Evolutionary conservation across 2,329 filamentous ascomycete genomes (phyloP).

Genomic region (Paramyrothecium roridum): DNA sequence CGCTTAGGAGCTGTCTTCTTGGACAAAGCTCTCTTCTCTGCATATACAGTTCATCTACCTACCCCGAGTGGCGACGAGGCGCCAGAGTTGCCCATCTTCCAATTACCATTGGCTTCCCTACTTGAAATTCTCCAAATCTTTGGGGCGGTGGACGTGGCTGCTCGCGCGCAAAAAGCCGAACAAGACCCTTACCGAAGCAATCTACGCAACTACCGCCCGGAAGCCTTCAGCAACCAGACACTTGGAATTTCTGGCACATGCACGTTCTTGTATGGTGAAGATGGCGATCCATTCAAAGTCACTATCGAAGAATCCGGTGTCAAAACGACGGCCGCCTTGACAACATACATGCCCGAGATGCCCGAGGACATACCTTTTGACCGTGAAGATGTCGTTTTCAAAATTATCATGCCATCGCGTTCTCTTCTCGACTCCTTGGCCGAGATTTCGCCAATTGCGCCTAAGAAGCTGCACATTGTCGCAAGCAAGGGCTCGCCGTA

Average conservation of each 20-base stretch:
- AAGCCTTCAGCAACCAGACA: constrained; percentile 80
- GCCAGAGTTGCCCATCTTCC: constrained; percentile 64
- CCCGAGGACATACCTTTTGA: constrained; percentile 86
- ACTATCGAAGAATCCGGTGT: constrained; percentile 83
- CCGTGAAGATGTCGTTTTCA: constrained; percentile 75
- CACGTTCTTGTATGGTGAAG: constrained; percentile 71
- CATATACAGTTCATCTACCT: constrained; percentile 66
- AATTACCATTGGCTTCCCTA: constrained; percentile 81
- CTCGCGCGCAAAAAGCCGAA: constrained; percentile 55
- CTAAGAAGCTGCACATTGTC: constrained; percentile 66
- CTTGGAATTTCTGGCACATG: constrained; percentile 84
- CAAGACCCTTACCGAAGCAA: constrained; percentile 60
- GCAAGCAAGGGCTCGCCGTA: constrained; percentile 64
- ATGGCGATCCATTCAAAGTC: constrained; percentile 78
- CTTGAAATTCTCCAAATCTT: constrained; percentile 96
- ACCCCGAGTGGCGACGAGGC: constrained; percentile 32
- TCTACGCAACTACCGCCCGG: constrained; percentile 58
- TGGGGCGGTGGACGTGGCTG: constrained; percentile 70
- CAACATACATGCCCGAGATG: constrained; percentile 76
- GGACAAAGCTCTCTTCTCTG: constrained; percentile 84
- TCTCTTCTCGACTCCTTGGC: constrained; percentile 70
- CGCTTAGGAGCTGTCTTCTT: constrained; percentile 64
- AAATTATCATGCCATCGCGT: constrained; percentile 86
- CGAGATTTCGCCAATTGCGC: constrained; percentile 69
- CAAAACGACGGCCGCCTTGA: constrained; percentile 84